These are phyloP conservation scores for Blattamonas nauphoetae DNA, from an alignment of 78 protist genomes.

Conservation along the genomic window DNA sequence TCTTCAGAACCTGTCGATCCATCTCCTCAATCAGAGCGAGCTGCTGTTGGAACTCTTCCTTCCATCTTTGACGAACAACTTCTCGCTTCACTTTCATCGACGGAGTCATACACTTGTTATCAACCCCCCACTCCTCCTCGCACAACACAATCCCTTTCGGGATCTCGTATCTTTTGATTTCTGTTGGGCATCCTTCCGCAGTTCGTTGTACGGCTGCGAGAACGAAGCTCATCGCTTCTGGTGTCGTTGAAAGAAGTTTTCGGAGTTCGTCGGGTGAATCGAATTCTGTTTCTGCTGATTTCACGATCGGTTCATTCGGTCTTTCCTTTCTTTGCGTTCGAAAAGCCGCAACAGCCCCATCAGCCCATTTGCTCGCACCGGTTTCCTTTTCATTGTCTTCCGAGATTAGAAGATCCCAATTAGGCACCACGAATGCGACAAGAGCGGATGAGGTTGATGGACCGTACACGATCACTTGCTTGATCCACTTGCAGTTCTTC, in stretches of 20 bases:
- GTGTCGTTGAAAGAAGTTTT: background rate
- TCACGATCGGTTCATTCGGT: too few species aligned
- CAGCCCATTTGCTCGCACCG: constrained; percentile 5
- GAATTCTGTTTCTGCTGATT: too few species aligned
- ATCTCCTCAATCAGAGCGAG: too few species aligned
- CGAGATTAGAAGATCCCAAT: background rate
- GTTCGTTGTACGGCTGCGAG: background rate
- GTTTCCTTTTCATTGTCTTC: background rate
- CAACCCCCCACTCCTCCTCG: background rate
- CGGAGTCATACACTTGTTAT: background rate
- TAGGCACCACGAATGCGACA: background rate
- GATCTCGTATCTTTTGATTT: background rate
- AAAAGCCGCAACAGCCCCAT: too few species aligned
- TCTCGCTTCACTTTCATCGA: background rate
- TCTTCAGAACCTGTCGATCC: too few species aligned
- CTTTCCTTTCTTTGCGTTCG: too few species aligned
- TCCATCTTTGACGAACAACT: too few species aligned
- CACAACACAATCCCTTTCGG: background rate
- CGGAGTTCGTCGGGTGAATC: background rate
- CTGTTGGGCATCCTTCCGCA: too few species aligned
- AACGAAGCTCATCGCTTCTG: background rate
- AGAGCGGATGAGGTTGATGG: background rate
- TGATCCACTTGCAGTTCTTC: background rate
- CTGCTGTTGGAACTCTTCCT: too few species aligned
- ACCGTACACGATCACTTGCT: background rate